phyloP scores from a whole-genome alignment of 2,329 filamentous ascomycete genomes.

The Arthroderma sp. region DNA sequence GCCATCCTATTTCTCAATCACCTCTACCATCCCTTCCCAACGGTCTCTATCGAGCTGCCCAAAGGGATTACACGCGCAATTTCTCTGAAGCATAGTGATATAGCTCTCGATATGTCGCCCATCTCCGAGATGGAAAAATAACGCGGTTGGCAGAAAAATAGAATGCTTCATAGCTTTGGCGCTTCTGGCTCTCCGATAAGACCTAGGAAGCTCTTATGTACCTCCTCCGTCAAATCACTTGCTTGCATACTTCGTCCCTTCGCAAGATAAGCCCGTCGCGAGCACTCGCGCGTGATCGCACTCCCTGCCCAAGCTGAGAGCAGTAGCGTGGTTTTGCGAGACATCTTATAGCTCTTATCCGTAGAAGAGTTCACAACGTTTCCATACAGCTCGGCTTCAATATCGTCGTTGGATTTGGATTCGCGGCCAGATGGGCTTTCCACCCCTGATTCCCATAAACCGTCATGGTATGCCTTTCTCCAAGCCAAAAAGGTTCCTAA shows the following conservation, averaged over 20 bases:
- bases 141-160: neutral
- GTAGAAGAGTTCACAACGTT: constrained; percentile 15
- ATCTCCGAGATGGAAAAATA: neutral
- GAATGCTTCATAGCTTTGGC: constrained; percentile 17
- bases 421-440: constrained; percentile 10
- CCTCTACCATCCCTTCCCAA: too few species aligned
- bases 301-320: constrained; percentile 78
- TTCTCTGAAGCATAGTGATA: too few species aligned
- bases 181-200: constrained; percentile 59
- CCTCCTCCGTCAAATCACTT: constrained; percentile 81
- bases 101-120: too few species aligned
- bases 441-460: constrained; percentile 52
- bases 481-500: constrained; percentile 82
- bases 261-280: constrained; percentile 70
- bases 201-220: constrained; percentile 66
- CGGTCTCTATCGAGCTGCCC: too few species aligned
- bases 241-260: constrained; percentile 82
- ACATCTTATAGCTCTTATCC: constrained; percentile 41
- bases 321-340: constrained; percentile 47
- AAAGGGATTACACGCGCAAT: too few species aligned
- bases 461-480: constrained; percentile 73
- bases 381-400: constrained; percentile 25
- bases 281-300: constrained; percentile 80
- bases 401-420: constrained; percentile 26
- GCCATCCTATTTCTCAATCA: too few species aligned